Evolutionary conservation across 441 rosid species (phyloP), one percentile per base, ranked within the genome.

Genomic region (Biscutella laevigata): DNA sequence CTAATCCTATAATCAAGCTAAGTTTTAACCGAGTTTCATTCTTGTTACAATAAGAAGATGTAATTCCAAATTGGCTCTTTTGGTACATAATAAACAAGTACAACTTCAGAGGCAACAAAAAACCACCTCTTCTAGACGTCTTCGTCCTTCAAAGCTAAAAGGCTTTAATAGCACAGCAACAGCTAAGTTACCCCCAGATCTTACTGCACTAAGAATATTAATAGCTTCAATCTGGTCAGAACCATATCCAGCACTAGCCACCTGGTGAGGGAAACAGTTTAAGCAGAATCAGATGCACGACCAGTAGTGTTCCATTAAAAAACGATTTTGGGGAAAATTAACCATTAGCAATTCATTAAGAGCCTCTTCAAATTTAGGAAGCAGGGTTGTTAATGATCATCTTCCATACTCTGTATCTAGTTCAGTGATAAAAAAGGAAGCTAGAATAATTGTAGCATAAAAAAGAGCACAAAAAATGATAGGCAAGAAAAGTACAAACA

Each of bases 101-200:
- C 7, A 33, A 20, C 47, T 20, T 36, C 8, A 27, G 17, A 37
- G 39, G 35, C 5, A 29, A 59, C 42, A 30, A 39, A 53, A 52
- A 12, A 20, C 37, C 62, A 91, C 98, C 98, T 91, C 96, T 57
- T 73, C 81, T 46, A 73, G 75, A 57, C 95, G 90, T 69, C 80
- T 83, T 66, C 74, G 76, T 44, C 96, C 98, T 77, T 91, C 96
- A 69, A 91, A 91, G 61, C 86, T 80, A 74, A 91, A 90, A 63
- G 98, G 98, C 69, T 72, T 84, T 66, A 87, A 60, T 61, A 82
- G 54, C 61, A 90, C 74, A 71, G 90, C 77, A 61, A 80, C 67
- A 38, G 71, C 74, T 70, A 84, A 77, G 39, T 76, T 77, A 72
- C 83, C 77, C 8, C 50, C 54, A 15, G 77, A 76, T 62, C 68